These are phyloP conservation scores for Eimeria sp. DNA, from an alignment of 169 alveolate species.

Conservation along the genomic window DNA sequence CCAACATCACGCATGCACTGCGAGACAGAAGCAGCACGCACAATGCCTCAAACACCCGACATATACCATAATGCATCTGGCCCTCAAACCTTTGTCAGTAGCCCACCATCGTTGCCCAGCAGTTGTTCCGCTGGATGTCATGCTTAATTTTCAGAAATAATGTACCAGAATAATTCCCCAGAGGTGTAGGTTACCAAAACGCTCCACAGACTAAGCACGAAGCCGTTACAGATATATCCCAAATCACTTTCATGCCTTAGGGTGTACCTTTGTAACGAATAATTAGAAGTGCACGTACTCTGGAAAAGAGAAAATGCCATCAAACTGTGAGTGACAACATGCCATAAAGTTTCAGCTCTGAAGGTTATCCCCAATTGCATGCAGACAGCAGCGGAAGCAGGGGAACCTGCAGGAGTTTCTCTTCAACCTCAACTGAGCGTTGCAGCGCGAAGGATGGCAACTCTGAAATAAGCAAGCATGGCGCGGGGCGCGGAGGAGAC, in stretches of 20 bases:
- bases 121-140: neutral
- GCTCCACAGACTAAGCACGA: neutral
- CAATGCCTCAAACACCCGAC: neutral
- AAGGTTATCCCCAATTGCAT: neutral
- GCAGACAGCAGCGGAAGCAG: slow-evolving; percentile 61
- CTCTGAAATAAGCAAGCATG: neutral
- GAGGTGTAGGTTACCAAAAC: neutral
- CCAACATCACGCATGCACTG: neutral
- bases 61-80: neutral
- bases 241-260: neutral
- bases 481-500: neutral
- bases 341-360: neutral
- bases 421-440: slow-evolving; percentile 10
- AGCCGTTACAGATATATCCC: neutral
- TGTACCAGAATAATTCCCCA: neutral
- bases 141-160: neutral
- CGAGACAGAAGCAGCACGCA: neutral
- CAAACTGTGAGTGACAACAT: neutral
- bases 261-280: neutral
- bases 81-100: neutral
- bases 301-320: neutral
- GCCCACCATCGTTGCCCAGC: neutral
- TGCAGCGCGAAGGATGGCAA: neutral
- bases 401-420: slow-evolving; percentile 22
- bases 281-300: neutral